Evolutionary conservation across 371 early-diverging fungal species (phyloP), one percentile per base, ranked within the genome.

Genomic region (Neoconidiobolus thromboides): DNA sequence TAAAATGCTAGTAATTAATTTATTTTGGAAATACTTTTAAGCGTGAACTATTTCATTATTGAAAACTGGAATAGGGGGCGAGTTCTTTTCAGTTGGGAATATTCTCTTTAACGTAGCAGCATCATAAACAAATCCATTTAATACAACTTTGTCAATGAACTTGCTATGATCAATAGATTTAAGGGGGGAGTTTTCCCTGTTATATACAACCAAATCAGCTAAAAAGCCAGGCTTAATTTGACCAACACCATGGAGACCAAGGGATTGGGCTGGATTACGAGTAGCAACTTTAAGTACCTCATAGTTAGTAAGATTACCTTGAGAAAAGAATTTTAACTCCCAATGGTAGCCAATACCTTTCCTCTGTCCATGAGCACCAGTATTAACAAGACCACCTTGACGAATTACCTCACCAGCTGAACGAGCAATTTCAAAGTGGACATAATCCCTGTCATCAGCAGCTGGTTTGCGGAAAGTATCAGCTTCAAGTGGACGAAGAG

Each of bases 341-440:
- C 53, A 52, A n/a, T 37, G 15, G 53, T 52, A 52, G 3, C 53
- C 53, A 52, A 52, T 15, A 52, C 53, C 53, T 39, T 52, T 2
- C 6, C 53, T 7, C n/a, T 52, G 37, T 2, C 53, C 53, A 26
- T 52, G 53, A 38, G 53, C 53, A 52, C 53, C 53, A 6, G 53
- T 9, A 26, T 52, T 52, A 6, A 52, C 53, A 37, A 52, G 38
- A 15, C 2, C 53, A 38, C 38, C 38, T 38, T 38, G 15, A 39
- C 37, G 15, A 15, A 6, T 15, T 4, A 52, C 2, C 26, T 52
- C 38, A 5, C 7, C 39, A 3, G 5, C 6, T 7, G 53, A 37
- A 3, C 4, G 4, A 38, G 37, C 3, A n/a, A 52, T 38, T 38
- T 52, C 53, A n/a, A 14, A 38, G 53, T 37, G 38, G 5, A 52